A percentile compares a stretch with the other conserved stretches of the same genome.
These are phyloP conservation scores for Madurella mycetomatis DNA, from an alignment of 2,329 filamentous ascomycete genomes.

Conservation along the genomic window DNA sequence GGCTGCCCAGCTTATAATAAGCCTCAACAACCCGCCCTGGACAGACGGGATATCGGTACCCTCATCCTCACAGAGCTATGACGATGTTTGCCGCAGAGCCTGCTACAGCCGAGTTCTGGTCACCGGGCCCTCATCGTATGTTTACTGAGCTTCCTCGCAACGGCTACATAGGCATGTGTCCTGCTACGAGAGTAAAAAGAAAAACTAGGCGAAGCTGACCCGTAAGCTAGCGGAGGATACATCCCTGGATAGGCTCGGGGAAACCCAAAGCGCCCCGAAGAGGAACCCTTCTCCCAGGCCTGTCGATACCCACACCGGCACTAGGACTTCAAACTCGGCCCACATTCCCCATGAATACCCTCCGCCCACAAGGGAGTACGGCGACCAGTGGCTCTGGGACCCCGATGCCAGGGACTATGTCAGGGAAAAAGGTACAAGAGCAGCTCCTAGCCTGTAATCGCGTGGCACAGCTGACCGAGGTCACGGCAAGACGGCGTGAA, in stretches of 20 bases:
- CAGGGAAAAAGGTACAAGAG: background rate
- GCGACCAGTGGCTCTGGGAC: constrained; percentile 14
- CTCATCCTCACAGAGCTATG: background rate
- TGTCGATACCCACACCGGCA: background rate
- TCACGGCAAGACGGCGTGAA: constrained; percentile 3
- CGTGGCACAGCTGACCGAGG: background rate
- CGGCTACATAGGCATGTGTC: background rate
- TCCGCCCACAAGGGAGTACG: constrained; percentile 6
- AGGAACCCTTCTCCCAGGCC: background rate
- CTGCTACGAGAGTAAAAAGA: background rate
- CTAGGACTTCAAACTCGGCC: background rate
- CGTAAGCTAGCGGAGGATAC: background rate
- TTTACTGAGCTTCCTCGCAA: background rate
- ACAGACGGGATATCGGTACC: background rate
- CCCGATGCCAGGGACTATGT: constrained; percentile 1
- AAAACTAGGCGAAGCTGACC: background rate
- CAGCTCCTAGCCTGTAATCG: background rate
- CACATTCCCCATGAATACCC: background rate
- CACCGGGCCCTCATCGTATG: background rate
- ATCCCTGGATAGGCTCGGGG: background rate
- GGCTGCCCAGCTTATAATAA: no score
- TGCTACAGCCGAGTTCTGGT: background rate
- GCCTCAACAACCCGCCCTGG: background rate
- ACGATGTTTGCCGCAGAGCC: background rate
- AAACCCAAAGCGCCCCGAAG: background rate